Conservation (phyloP, 164 flowering plant species). For the Hamamelis virginiana region DNA sequence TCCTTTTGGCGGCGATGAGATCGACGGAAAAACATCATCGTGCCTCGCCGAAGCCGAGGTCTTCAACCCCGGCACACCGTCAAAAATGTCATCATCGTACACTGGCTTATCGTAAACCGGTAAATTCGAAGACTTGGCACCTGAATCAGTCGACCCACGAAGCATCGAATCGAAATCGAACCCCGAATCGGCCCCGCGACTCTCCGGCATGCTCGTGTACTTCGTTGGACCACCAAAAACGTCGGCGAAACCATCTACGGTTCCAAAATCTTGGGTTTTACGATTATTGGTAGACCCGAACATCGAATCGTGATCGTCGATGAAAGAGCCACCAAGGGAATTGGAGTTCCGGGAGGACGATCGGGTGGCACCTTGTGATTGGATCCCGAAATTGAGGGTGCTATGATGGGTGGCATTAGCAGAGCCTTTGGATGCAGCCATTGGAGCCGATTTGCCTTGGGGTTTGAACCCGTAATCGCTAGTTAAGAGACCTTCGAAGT, state of each 20-base stretch:
- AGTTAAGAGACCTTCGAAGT: slow-evolving; percentile 19
- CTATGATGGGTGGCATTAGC: background rate
- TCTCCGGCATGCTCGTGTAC: slow-evolving; percentile 8
- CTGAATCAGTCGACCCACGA: slow-evolving; percentile 3
- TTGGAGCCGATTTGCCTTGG: slow-evolving; percentile 23
- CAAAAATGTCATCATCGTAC: slow-evolving; percentile 29
- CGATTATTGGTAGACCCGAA: background rate
- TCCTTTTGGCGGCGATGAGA: slow-evolving; percentile 1
- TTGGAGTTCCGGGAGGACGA: background rate
- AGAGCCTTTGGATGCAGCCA: slow-evolving; percentile 10
- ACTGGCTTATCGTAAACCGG: slow-evolving; percentile 33
- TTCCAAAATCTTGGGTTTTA: slow-evolving; percentile 1
- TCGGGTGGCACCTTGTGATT: slow-evolving; percentile 9
- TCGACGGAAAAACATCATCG: slow-evolving; percentile 19
- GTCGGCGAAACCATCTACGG: slow-evolving; percentile 13
- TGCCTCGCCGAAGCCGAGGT: slow-evolving; percentile 10
- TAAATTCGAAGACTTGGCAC: background rate
- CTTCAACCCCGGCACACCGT: slow-evolving; percentile 23
- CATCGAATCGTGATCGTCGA: slow-evolving; percentile 10
- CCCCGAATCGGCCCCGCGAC: slow-evolving; percentile 4
- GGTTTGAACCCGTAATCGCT: slow-evolving; percentile 24
- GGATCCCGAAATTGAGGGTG: slow-evolving; percentile 11
- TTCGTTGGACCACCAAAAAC: slow-evolving; percentile 19
- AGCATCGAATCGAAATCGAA: slow-evolving; percentile 18
- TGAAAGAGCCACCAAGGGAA: slow-evolving; percentile 4